Percentiles rank a stretch among this genome's conserved stretches.
These are phyloP conservation scores for Ceratobasidium sp. DNA, from an alignment of 1,284 basidiomycete species.

Conservation along the genomic window DNA sequence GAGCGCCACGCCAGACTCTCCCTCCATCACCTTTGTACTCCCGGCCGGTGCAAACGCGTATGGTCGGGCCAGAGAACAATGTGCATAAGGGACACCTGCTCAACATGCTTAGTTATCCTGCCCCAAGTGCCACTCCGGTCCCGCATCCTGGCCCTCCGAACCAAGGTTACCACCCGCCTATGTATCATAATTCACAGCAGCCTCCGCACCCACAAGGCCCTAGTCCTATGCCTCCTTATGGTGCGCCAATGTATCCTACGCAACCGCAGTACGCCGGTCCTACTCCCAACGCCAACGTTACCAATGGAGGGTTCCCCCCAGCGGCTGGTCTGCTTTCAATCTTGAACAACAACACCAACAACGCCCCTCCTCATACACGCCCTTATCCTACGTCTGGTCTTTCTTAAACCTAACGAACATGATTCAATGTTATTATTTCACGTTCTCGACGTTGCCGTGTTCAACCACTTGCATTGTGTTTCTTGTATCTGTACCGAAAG, in stretches of 20 bases:
- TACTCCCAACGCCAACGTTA: constrained; percentile 1
- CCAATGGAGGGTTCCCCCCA: constrained; percentile 37
- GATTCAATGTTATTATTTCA: constrained; percentile 34
- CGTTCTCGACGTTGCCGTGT: constrained; percentile 36
- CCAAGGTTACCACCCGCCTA: constrained; percentile 21
- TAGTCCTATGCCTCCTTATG: constrained; percentile 16
- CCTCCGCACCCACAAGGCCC: constrained; percentile 21
- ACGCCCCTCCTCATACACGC: constrained; percentile 16
- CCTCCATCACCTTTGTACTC: constrained; percentile 51
- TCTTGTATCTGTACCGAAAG: constrained; percentile 46
- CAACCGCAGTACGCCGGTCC: constrained; percentile 25
- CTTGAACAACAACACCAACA: constrained; percentile 18
- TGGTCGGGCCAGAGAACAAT: constrained; percentile 59
- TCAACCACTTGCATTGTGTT: constrained; percentile 34
- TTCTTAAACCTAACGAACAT: constrained; percentile 14
- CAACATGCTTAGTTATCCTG: constrained; percentile 54
- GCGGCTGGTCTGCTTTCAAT: constrained; percentile 28
- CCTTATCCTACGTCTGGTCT: constrained; percentile 37
- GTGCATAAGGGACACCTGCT: constrained; percentile 69
- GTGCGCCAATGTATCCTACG: constrained; percentile 20
- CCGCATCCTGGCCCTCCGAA: constrained; percentile 18
- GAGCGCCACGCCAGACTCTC: constrained; percentile 47
- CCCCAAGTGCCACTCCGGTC: constrained; percentile 24
- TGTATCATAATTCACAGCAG: constrained; percentile 32
- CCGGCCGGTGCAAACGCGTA: constrained; percentile 48